phyloP scores from a whole-genome alignment of 1,284 basidiomycete species.

The Irpex sp. region DNA sequence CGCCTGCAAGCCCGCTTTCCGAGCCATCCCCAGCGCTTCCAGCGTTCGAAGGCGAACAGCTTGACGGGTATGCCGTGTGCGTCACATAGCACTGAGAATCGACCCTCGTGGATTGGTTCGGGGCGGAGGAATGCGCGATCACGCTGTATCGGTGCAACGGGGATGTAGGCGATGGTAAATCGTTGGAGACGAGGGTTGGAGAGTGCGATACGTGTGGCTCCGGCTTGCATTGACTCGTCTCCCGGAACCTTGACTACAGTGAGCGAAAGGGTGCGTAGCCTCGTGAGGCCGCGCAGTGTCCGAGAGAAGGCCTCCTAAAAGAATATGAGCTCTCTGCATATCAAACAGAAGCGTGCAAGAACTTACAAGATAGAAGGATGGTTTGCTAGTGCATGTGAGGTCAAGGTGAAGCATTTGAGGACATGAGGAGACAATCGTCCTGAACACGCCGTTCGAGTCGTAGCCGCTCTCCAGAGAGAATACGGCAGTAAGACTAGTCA shows the following conservation, averaged over 20 bases:
- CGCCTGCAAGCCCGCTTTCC: conserved; percentile 19
- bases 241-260: conserved; percentile 62
- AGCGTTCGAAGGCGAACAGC: conserved; percentile 39
- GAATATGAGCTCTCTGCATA: conserved; percentile 3
- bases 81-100: conserved; percentile 45
- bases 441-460: conserved; percentile 61
- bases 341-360: background rate
- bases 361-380: conserved; percentile 64
- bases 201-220: conserved; percentile 56
- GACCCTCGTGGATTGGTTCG: conserved; percentile 33
- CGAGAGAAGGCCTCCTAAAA: conserved; percentile 31
- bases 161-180: conserved; percentile 61
- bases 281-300: conserved; percentile 47
- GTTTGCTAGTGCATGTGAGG: conserved; percentile 58
- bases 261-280: conserved; percentile 52
- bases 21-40: conserved; percentile 30
- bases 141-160: conserved; percentile 29
- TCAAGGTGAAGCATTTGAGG: conserved; percentile 57
- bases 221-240: conserved; percentile 50
- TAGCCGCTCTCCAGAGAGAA: conserved; percentile 68
- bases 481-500: conserved; percentile 52
- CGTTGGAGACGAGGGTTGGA: conserved; percentile 55
- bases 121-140: conserved; percentile 29
- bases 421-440: conserved; percentile 57
- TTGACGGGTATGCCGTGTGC: conserved; percentile 37